A percentile compares a stretch with the other conserved stretches of the same genome.
Evolutionary conservation across 2,329 filamentous ascomycete genomes (phyloP).

Genomic region (Proliferodiscus dingleyae): DNA sequence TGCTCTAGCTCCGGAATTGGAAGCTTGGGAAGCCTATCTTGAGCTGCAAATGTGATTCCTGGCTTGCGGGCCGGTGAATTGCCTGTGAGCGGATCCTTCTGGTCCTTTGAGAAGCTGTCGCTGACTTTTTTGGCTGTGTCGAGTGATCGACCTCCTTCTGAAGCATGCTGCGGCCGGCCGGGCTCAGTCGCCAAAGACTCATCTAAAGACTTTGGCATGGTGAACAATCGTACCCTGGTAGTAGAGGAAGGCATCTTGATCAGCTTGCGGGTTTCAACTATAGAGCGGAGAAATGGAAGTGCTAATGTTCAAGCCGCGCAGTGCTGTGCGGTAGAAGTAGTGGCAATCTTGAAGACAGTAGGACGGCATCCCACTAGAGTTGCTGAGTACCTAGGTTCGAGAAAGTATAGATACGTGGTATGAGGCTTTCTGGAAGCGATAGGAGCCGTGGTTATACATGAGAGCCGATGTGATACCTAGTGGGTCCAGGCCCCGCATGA

Average conservation of each 20-base stretch:
- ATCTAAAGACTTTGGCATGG: slow-evolving; percentile 66
- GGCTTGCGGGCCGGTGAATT: slow-evolving; percentile 48
- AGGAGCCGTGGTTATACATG: slow-evolving; percentile 24
- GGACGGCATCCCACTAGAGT: slow-evolving; percentile 57
- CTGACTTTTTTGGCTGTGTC: slow-evolving; percentile 49
- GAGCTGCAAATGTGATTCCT: slow-evolving; percentile 80
- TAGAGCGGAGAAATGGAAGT: slow-evolving; percentile 75
- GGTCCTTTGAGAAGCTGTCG: slow-evolving; percentile 42
- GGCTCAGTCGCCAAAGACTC: slow-evolving; percentile 53
- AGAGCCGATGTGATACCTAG: slow-evolving; percentile 8
- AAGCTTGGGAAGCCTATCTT: slow-evolving; percentile 84
- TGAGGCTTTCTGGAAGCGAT: slow-evolving; percentile 3
- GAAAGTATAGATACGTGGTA: slow-evolving; percentile 2
- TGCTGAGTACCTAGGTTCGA: neutral
- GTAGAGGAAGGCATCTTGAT: slow-evolving; percentile 54
- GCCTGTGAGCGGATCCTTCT: slow-evolving; percentile 42
- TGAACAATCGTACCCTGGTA: slow-evolving; percentile 66
- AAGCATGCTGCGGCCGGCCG: slow-evolving; percentile 15
- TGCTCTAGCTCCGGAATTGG: slow-evolving; percentile 84
- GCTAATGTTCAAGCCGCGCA: slow-evolving; percentile 79
- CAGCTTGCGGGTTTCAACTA: slow-evolving; percentile 47
- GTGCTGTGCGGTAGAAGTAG: slow-evolving; percentile 86
- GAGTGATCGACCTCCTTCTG: slow-evolving; percentile 35
- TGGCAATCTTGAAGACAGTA: slow-evolving; percentile 85
- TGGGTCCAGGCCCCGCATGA: slow-evolving; percentile 23